phyloP scores from a whole-genome alignment of 371 early-diverging fungal genomes.

The Mucor piriformis region DNA sequence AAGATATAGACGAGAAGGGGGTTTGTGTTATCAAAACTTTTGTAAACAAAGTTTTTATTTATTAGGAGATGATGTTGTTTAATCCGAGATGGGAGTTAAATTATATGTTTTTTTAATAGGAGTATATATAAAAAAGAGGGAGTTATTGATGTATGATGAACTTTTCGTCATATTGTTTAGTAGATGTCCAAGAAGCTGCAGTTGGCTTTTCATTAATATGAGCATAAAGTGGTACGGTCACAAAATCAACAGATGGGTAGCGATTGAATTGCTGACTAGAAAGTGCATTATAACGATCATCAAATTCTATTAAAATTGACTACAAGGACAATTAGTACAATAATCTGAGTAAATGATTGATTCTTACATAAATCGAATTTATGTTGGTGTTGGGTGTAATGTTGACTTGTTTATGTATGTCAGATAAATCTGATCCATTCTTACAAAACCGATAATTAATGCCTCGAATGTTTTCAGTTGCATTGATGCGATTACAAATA shows the following conservation, averaged over 20 bases:
- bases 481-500: slow-evolving; percentile 46
- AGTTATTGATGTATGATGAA: slow-evolving; percentile 16
- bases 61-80: not conserved
- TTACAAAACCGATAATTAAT: slow-evolving; percentile 45
- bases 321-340: too few species aligned
- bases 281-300: slow-evolving; percentile 32
- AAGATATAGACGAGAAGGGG: not conserved
- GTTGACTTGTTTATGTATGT: slow-evolving; percentile 9
- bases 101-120: not conserved
- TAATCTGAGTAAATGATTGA: too few species aligned
- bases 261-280: slow-evolving; percentile 28
- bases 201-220: slow-evolving; percentile 8
- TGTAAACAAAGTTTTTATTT: not conserved
- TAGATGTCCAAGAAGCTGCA: not conserved
- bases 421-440: slow-evolving; percentile 24
- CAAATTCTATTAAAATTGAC: slow-evolving; percentile 37
- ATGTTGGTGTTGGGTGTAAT: not conserved
- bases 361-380: slow-evolving; percentile 26
- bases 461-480: slow-evolving; percentile 52
- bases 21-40: not conserved
- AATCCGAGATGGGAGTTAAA: not conserved
- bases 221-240: slow-evolving; percentile 30
- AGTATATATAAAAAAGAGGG: not conserved
- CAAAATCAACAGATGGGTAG: slow-evolving; percentile 30
- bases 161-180: slow-evolving; percentile 24